Percentiles rank a stretch among this genome's conserved stretches.
These are phyloP conservation scores for Boletellus sp. DNA, from an alignment of 1,284 basidiomycete species.

Conservation along the genomic window DNA sequence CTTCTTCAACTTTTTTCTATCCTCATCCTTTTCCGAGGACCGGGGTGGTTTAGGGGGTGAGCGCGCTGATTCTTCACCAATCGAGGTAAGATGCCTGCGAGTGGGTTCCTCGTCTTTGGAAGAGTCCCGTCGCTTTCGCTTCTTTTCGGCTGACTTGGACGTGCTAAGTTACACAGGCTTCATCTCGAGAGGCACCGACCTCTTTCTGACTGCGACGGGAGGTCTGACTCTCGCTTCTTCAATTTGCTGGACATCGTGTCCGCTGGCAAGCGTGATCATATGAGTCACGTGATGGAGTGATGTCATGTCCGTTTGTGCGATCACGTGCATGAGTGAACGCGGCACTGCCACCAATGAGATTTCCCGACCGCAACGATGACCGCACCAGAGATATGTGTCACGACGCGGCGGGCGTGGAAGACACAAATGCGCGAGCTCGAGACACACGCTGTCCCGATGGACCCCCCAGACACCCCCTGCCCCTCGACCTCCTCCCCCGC, in stretches of 20 bases:
- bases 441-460: not conserved
- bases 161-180: not conserved
- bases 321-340: constrained; percentile 1
- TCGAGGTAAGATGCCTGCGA: too few species aligned
- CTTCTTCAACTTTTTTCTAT: constrained; percentile 12
- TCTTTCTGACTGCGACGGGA: not conserved
- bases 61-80: too few species aligned
- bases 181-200: constrained; percentile 11
- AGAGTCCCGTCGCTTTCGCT: not conserved
- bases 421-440: constrained; percentile 18
- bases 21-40: not conserved
- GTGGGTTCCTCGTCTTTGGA: constrained; percentile 1
- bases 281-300: not conserved
- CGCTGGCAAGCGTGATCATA: not conserved
- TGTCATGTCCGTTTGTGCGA: not conserved
- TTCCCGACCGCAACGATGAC: constrained; percentile 3
- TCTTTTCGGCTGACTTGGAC: constrained; percentile 22
- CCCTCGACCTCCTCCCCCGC: constrained; percentile 17
- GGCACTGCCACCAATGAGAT: constrained; percentile 6
- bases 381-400: constrained; percentile 21
- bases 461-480: not conserved
- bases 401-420: constrained; percentile 29
- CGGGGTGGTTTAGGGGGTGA: not conserved
- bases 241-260: not conserved
- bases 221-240: not conserved